phyloP scores from a whole-genome alignment of 768 basidiomycete species.

The Collybia mongolica region DNA sequence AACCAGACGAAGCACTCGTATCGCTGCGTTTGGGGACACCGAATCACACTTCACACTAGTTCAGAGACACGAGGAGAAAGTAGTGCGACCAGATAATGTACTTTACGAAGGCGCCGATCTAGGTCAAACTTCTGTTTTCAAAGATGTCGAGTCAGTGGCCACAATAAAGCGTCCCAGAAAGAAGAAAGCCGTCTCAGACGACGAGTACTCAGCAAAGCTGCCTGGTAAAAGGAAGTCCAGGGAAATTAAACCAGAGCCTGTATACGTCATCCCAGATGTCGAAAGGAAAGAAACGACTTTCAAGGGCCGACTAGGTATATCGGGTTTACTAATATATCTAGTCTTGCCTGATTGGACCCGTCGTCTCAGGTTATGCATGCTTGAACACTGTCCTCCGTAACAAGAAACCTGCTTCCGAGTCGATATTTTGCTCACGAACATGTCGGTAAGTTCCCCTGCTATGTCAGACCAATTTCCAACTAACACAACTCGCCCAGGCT shows the following conservation, averaged over 20 bases:
- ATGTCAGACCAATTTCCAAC: neutral
- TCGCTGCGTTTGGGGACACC: neutral
- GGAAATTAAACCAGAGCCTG: conserved; percentile 40
- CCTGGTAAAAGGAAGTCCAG: conserved; percentile 19
- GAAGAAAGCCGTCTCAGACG: neutral
- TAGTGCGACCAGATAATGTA: neutral
- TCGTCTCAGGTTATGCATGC: conserved; percentile 66
- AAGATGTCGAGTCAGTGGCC: neutral
- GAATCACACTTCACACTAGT: neutral
- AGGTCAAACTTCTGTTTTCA: neutral
- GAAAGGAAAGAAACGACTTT: conserved; percentile 67
- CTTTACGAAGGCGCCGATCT: neutral
- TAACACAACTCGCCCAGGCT: conserved; percentile 44
- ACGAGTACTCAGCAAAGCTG: conserved; percentile 10
- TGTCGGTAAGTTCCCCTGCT: conserved; percentile 41
- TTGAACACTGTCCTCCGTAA: conserved; percentile 80
- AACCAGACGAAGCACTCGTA: conserved; percentile 7
- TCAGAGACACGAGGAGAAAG: neutral
- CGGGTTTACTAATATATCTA: neutral
- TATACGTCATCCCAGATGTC: conserved; percentile 73
- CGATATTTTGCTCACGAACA: conserved; percentile 76
- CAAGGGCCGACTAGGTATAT: conserved; percentile 57
- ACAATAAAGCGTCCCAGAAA: conserved; percentile 1
- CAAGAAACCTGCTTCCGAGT: conserved; percentile 58
- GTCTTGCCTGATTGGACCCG: neutral